phyloP scores from a whole-genome alignment of 2,329 filamentous ascomycete genomes.

The Fusarium paranaense region DNA sequence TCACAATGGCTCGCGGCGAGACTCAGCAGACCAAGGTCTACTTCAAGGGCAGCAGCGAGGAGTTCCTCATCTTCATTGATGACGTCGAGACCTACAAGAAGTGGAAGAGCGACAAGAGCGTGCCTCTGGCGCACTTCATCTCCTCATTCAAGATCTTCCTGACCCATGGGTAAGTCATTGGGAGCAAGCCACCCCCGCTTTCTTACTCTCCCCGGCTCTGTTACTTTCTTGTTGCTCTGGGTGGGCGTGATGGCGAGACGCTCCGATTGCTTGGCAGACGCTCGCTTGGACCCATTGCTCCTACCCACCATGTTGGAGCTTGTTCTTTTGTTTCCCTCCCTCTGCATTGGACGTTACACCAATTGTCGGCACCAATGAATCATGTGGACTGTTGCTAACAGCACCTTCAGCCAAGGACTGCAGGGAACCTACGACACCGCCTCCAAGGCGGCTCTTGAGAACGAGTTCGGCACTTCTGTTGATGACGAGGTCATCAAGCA shows the following conservation, averaged over 20 bases:
- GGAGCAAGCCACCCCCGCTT: conserved; percentile 55
- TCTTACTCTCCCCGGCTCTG: neutral
- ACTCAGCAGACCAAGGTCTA: conserved; percentile 80
- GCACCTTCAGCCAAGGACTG: conserved; percentile 76
- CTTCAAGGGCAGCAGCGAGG: conserved; percentile 78
- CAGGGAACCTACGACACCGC: conserved; percentile 84
- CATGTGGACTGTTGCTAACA: conserved; percentile 23
- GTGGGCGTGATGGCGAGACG: neutral
- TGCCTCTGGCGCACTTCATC: conserved; percentile 87
- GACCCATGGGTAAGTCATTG: conserved; percentile 77
- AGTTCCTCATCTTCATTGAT: conserved; percentile 71
- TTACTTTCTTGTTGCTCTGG: neutral
- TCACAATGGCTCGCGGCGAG: conserved; percentile 79
- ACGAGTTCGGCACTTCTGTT: conserved; percentile 85
- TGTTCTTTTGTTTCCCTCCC: neutral
- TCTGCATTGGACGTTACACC: neutral
- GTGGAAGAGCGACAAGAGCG: conserved; percentile 83
- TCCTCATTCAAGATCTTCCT: conserved; percentile 90
- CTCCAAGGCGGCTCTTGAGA: conserved; percentile 79
- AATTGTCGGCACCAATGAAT: neutral
- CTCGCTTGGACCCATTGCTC: neutral
- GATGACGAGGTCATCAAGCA: conserved; percentile 84
- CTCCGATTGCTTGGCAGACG: neutral
- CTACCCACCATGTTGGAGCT: neutral
- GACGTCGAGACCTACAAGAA: conserved; percentile 75